These are phyloP conservation scores for Adansonia rubrostipa DNA, from an alignment of 441 rosid species.

Conservation along the genomic window DNA sequence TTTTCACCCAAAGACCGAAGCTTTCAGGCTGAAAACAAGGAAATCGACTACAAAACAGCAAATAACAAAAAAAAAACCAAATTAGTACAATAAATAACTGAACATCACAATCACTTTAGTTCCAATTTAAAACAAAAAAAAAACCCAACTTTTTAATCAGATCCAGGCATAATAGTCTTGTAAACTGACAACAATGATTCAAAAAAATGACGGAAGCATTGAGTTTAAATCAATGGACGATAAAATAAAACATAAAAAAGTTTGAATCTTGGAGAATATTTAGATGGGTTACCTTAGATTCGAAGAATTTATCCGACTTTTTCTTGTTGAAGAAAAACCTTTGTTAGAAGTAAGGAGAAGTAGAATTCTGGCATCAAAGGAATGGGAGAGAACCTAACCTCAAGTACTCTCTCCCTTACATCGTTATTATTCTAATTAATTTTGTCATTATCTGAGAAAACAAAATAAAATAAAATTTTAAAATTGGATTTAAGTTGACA, in stretches of 20 bases:
- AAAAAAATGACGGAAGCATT: neutral
- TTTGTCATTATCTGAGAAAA: conserved; percentile 32
- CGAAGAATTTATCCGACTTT: conserved; percentile 17
- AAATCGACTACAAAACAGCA: neutral
- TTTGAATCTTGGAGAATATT: conserved; percentile 23
- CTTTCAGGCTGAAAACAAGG: too few species aligned
- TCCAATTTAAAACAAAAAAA: neutral
- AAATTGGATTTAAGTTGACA: neutral
- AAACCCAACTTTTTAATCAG: conserved; percentile 33
- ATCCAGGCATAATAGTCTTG: conserved; percentile 35
- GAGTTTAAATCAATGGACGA: conserved; percentile 11
- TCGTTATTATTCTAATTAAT: conserved; percentile 19
- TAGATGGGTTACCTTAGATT: conserved; percentile 31
- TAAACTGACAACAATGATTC: neutral
- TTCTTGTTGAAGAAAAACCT: conserved; percentile 21
- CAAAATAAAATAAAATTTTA: neutral
- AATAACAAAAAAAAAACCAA: neutral
- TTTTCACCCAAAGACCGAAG: too few species aligned
- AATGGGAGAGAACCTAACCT: conserved; percentile 25
- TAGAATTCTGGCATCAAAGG: conserved; percentile 15
- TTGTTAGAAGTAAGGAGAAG: conserved; percentile 26
- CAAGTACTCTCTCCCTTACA: neutral
- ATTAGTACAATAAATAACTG: neutral
- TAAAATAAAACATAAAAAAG: conserved; percentile 17
- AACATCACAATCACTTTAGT: neutral